These are phyloP conservation scores for Suillus bovinus DNA, from an alignment of 768 basidiomycete species.

Conservation along the genomic window DNA sequence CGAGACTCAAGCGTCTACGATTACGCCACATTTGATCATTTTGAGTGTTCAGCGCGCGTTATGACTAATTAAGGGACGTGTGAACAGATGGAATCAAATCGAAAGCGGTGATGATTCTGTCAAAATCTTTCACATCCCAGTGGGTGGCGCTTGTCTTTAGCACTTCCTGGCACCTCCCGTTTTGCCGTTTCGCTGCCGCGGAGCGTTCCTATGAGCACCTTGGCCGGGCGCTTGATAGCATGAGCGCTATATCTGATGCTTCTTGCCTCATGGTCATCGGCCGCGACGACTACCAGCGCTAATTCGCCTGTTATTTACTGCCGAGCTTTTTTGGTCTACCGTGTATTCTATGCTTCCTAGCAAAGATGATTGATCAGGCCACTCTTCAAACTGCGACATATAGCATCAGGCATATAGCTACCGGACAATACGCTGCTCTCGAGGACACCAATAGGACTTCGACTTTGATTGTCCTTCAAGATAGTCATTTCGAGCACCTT, in stretches of 20 bases:
- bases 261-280: constrained; percentile 1
- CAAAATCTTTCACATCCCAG: no score
- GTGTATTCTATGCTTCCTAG: not conserved
- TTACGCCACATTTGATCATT: not conserved
- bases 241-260: not conserved
- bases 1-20: not conserved
- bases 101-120: not conserved
- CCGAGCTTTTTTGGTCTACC: no score
- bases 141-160: not conserved
- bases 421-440: constrained; percentile 4
- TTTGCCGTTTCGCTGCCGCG: not conserved
- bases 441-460: constrained; percentile 1
- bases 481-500: constrained; percentile 3
- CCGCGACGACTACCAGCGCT: not conserved
- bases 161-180: not conserved
- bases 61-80: not conserved
- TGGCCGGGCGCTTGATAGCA: not conserved
- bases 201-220: not conserved
- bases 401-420: constrained; percentile 1
- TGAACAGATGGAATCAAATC: not conserved
- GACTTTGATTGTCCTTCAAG: not conserved
- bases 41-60: no score
- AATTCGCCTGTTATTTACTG: not conserved
- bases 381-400: constrained; percentile 4
- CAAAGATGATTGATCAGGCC: not conserved